Percentiles rank a stretch among this genome's conserved stretches.
These are phyloP conservation scores for Exophiala sp. DNA, from an alignment of 2,329 filamentous ascomycete genomes.

Conservation along the genomic window DNA sequence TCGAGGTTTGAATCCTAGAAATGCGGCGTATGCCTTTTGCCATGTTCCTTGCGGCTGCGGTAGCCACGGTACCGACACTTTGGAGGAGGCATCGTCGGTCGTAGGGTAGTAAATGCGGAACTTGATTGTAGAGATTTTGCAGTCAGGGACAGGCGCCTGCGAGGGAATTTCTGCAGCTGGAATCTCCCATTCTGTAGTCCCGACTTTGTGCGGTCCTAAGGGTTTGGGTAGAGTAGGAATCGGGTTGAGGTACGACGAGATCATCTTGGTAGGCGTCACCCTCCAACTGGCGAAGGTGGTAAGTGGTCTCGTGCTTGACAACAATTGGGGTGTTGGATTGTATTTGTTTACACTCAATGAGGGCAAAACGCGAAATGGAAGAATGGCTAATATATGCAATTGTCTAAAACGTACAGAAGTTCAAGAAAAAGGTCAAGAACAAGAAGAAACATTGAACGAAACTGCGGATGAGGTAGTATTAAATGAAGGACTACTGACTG, in stretches of 20 bases:
- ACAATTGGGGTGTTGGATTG: too few species aligned
- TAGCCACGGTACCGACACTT: constrained; percentile 67
- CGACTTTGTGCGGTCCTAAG: constrained; percentile 73
- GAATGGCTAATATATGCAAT: too few species aligned
- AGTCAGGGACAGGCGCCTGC: constrained; percentile 51
- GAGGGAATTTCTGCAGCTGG: constrained; percentile 54
- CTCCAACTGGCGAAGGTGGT: background rate
- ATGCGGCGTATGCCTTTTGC: constrained; percentile 71
- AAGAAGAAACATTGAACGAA: too few species aligned
- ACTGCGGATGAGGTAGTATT: too few species aligned
- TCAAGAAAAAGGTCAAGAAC: too few species aligned
- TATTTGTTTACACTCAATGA: background rate
- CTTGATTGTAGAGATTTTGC: constrained; percentile 67
- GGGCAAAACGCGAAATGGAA: too few species aligned
- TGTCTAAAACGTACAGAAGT: too few species aligned
- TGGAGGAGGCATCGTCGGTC: constrained; percentile 36
- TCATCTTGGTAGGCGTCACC: constrained; percentile 14
- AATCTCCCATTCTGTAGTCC: constrained; percentile 76
- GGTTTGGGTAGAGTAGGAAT: constrained; percentile 71
- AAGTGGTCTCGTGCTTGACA: constrained; percentile 15
- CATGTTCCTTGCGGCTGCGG: constrained; percentile 72
- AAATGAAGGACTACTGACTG: too few species aligned
- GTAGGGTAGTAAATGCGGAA: constrained; percentile 83
- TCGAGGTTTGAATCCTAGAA: constrained; percentile 57
- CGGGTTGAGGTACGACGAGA: constrained; percentile 40